A percentile compares a stretch with the other conserved stretches of the same genome.
These are phyloP conservation scores for Plantago elongata DNA, from an alignment of 257 asterid genomes.

Conservation along the genomic window DNA sequence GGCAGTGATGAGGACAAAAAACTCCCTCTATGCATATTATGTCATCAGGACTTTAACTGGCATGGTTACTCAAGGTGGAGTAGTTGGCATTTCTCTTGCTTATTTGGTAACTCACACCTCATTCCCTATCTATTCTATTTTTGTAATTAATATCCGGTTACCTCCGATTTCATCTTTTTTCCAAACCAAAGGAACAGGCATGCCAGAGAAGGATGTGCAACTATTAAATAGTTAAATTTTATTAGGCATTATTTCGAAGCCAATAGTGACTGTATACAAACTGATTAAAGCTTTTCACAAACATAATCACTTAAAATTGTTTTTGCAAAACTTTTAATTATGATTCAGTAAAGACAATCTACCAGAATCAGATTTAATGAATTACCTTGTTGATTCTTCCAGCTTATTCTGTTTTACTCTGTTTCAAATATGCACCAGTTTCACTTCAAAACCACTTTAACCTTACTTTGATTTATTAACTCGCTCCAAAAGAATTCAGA, in stretches of 20 bases:
- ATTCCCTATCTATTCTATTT: background rate
- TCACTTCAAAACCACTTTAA: too few relatives aligned
- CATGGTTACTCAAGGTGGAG: constrained; percentile 48
- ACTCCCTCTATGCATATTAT: constrained; percentile 44
- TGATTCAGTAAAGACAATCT: too few relatives aligned
- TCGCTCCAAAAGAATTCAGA: too few relatives aligned
- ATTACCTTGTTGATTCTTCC: background rate
- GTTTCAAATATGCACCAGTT: too few relatives aligned
- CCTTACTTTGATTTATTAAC: too few relatives aligned
- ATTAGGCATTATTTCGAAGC: background rate
- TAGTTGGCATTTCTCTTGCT: constrained; percentile 45
- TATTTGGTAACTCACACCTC: constrained; percentile 36
- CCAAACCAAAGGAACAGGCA: background rate
- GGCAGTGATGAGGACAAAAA: constrained; percentile 42
- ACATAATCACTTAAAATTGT: too few relatives aligned
- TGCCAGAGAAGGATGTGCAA: background rate
- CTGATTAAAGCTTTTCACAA: background rate
- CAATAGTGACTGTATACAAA: background rate
- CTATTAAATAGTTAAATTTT: background rate
- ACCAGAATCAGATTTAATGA: background rate
- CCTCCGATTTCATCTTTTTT: background rate
- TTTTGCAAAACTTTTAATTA: too few relatives aligned
- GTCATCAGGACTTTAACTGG: constrained; percentile 39
- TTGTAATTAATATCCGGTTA: constrained; percentile 1
- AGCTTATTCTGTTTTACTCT: too few relatives aligned